Base-by-base conservation (phyloP, 495 filamentous ascomycete genomes). In the Neurospora sp. region DNA sequence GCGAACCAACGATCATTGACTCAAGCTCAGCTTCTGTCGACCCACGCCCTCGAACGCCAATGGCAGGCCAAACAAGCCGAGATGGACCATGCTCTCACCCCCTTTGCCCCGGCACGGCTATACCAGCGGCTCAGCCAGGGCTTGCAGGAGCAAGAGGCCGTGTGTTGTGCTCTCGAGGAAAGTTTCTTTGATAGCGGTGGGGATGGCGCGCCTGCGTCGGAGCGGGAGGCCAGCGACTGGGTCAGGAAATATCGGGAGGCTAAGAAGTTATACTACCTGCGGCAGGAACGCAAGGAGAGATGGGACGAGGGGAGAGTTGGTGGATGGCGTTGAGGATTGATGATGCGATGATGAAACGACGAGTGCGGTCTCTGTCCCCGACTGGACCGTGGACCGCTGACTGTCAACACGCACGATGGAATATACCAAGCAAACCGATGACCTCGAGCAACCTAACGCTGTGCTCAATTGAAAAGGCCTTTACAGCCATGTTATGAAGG, bases 261-360 rank as follows among this genome's bases (percentile, higher is more conserved):
- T 53, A 91, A 90, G 78, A 92, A 91, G 74, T 81, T 90, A 73
- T 89, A 90, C 71, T 93, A 92, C 73, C 85, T 92, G 16, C 84
- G 93, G 65, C 88, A 88, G 76, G 94, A 97, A 83, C 86, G 92
- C 70, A 95, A 92, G 81, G 92, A 93, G 75, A 84, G 95, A 77
- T 97, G 95, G 95, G 94, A 97, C 84, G 94, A 97, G 81, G 93
- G 94, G 37, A 87, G 94, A 73, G 94, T 97, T 71, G 94, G 94
- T 1, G 94, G 94, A 0, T 97, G 94, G 94, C 86, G 94, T 72
- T 97, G 85, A 90, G 10, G 9, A 22, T 3, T 4, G 65, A 40
- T 9, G 20, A 45, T 65, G 68, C 17, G 20, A 69, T 69, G 1
- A 35, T 35, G 53, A 37, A 65, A 37, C 53, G 53, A 65, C 53